These are phyloP conservation scores for Wickerhamomyces subpelliculosus DNA, from an alignment of 805 yeast genomes.

Conservation along the genomic window DNA sequence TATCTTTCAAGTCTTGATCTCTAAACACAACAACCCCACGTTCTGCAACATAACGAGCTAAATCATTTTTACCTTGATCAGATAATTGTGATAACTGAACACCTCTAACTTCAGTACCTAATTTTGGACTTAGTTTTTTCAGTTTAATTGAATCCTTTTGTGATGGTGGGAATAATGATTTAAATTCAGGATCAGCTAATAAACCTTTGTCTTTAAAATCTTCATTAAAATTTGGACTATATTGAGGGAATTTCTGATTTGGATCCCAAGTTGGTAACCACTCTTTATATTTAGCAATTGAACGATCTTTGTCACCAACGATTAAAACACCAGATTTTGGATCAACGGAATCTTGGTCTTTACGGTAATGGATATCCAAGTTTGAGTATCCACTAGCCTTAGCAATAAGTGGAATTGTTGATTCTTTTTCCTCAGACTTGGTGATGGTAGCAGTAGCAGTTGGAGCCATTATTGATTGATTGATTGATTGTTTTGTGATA, in stretches of 20 bases:
- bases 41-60: conserved; percentile 62
- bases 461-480: background rate
- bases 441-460: background rate
- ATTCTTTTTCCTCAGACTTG: background rate
- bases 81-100: conserved; percentile 50
- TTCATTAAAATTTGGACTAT: conserved; percentile 45
- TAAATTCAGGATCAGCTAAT: conserved; percentile 52
- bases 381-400: conserved; percentile 6
- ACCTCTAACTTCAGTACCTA: conserved; percentile 60
- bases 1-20: conserved; percentile 55
- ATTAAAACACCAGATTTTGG: conserved; percentile 37
- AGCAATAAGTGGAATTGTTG: background rate
- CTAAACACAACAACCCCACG: conserved; percentile 64
- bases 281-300: conserved; percentile 37
- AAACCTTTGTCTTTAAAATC: conserved; percentile 49
- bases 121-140: conserved; percentile 53
- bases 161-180: conserved; percentile 39
- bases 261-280: conserved; percentile 69
- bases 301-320: conserved; percentile 35
- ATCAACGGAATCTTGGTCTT: conserved; percentile 43
- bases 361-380: conserved; percentile 39
- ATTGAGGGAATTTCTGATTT: conserved; percentile 42
- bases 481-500: background rate
- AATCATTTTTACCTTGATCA: conserved; percentile 54
- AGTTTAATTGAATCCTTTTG: conserved; percentile 19